Percentiles rank a stretch among this genome's conserved stretches.
Conservation (phyloP, 2,329 filamentous ascomycete genomes). For the Aspergillus pseudoglaucus region DNA sequence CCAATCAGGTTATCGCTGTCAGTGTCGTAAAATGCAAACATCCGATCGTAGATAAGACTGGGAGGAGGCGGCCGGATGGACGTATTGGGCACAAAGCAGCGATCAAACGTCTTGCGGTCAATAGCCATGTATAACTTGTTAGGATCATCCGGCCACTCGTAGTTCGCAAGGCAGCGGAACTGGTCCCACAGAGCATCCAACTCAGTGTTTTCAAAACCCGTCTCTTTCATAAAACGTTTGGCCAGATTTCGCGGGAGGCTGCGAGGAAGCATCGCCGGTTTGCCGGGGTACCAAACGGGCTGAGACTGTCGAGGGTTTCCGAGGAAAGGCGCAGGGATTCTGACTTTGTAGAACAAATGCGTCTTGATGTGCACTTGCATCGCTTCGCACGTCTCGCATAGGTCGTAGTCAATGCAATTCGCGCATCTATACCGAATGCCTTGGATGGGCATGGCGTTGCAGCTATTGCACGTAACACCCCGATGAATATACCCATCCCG, state of each 20-base stretch:
- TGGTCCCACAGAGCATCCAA: constrained; percentile 94
- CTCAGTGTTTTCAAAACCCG: constrained; percentile 75
- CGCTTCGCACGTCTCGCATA: constrained; percentile 86
- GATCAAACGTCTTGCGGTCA: constrained; percentile 87
- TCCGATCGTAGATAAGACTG: constrained; percentile 89
- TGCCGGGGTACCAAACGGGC: constrained; percentile 81
- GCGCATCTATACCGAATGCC: constrained; percentile 90
- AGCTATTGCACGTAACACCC: constrained; percentile 86
- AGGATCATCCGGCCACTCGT: constrained; percentile 75
- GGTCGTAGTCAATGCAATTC: constrained; percentile 92
- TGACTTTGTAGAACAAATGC: constrained; percentile 95
- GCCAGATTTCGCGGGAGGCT: constrained; percentile 63
- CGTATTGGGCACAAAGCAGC: constrained; percentile 79
- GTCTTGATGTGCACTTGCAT: constrained; percentile 71
- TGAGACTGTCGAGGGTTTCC: constrained; percentile 70
- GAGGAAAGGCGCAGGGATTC: constrained; percentile 78
- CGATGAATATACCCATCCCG: constrained; percentile 86
- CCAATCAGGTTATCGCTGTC: constrained; percentile 84
- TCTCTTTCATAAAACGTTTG: constrained; percentile 62
- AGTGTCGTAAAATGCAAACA: constrained; percentile 94
- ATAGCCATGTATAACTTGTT: constrained; percentile 73
- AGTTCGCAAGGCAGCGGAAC: constrained; percentile 88
- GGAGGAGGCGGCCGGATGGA: constrained; percentile 70
- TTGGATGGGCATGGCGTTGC: constrained; percentile 78
- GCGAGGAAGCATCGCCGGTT: constrained; percentile 64